Conservation (phyloP, 2,329 filamentous ascomycete species). For the Cytospora paraplurivora region DNA sequence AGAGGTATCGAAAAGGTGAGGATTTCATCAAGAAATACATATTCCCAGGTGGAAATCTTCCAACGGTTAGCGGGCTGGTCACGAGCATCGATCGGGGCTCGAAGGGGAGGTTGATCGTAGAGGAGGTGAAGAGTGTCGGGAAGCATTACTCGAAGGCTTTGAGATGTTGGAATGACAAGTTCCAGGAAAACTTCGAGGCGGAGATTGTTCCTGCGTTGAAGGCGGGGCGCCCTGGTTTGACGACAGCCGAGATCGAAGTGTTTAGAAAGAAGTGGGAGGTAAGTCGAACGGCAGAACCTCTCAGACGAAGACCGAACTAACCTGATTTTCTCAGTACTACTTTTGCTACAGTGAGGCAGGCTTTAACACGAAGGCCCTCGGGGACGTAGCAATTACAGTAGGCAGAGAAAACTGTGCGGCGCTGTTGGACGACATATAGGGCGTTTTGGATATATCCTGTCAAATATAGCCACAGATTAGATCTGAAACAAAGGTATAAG, state of each 20-base stretch:
- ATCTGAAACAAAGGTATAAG: neutral
- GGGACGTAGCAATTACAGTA: constrained; percentile 24
- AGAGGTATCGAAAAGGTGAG: constrained; percentile 15
- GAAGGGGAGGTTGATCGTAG: constrained; percentile 23
- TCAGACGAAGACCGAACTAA: neutral
- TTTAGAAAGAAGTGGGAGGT: constrained; percentile 27
- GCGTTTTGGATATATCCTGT: too few relatives aligned
- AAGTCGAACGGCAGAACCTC: neutral
- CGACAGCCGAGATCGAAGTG: constrained; percentile 13
- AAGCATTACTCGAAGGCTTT: constrained; percentile 23
- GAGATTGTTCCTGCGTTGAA: constrained; percentile 22
- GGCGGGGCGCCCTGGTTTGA: constrained; percentile 14
- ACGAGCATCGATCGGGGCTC: constrained; percentile 23
- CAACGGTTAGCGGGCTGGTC: constrained; percentile 26
- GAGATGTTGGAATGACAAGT: constrained; percentile 20
- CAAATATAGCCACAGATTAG: too few relatives aligned
- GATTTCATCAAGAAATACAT: constrained; percentile 30
- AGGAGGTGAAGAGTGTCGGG: constrained; percentile 27
- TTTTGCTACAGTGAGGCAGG: constrained; percentile 28
- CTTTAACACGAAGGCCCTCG: constrained; percentile 24
- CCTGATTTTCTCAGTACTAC: constrained; percentile 13
- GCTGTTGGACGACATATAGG: constrained; percentile 15
- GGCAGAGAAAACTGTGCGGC: constrained; percentile 26
- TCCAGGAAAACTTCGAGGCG: constrained; percentile 19
- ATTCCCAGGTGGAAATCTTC: constrained; percentile 27